Base-by-base conservation (phyloP, 2,329 filamentous ascomycete genomes). In the Colletotrichum trifolii region DNA sequence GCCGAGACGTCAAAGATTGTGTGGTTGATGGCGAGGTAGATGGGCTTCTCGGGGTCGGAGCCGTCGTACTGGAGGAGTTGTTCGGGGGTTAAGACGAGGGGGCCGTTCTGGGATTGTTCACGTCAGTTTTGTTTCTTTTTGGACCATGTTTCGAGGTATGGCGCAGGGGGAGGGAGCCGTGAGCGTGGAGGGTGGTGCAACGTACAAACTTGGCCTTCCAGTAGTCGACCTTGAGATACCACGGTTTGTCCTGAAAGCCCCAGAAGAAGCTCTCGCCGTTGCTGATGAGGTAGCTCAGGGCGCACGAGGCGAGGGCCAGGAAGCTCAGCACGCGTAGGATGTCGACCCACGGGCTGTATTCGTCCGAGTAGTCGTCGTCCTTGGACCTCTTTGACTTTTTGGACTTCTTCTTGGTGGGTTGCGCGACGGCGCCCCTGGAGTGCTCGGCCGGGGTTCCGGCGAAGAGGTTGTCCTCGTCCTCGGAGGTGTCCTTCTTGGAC, bases 1-100 rank as follows among this genome's bases (percentile, higher is more conserved):
- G 84, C 79, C n/a, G 87, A 87, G 45, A 96, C 93, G 77, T 96
- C 93, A 84, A 91, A 96, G 79, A 96, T 92, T 63, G 88, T 92
- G 73, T 91, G 90, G 81, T 96, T 95, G 73, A 99, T 89, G 68
- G 94, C 93, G 60, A 99, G 86, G 81, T 97, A 97, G 76, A 98
- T 88, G 7, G 96, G 96, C 65, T 91, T 88, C 8, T 79, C 76
- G 9, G 89, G 82, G 77, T 97, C 89, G 63, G 81, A 85, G 79
- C 96, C 96, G 79, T 97, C 90, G 83, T 91, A 96, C 54, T 81
- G 76, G 49, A 85, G 77, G 53, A 99, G 89, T 76, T 97, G 84
- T 17, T 83, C 82, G 61, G 91, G 90, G 1, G 93, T 97, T 43
- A 98, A 84, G 74, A 85, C 81, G 54, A 92, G 68, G 12, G 93